Evolutionary conservation across 192 early-diverging fungal genomes (phyloP).

Genomic region (Mortierella hygrophila): DNA sequence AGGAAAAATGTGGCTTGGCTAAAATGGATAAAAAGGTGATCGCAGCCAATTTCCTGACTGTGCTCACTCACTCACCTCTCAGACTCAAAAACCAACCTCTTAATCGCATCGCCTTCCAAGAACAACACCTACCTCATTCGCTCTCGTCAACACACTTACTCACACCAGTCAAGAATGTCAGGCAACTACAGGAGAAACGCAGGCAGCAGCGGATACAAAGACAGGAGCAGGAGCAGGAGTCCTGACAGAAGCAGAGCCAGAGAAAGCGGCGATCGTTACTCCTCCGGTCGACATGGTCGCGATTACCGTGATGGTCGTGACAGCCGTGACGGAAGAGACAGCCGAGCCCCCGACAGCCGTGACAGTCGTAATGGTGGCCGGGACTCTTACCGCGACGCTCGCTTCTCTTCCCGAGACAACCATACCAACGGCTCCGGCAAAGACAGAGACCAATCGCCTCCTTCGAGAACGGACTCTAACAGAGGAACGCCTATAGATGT

Average conservation of each 20-base stretch:
- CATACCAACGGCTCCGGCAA: background rate
- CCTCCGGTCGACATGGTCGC: slow-evolving; percentile 22
- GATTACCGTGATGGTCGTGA: slow-evolving; percentile 57
- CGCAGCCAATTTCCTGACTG: background rate
- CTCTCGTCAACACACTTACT: background rate
- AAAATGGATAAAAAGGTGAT: background rate
- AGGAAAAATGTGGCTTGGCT: slow-evolving; percentile 7
- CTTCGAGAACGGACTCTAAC: slow-evolving; percentile 4
- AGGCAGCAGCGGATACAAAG: slow-evolving; percentile 53
- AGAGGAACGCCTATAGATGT: slow-evolving; percentile 29
- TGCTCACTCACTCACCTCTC: background rate
- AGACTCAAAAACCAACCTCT: background rate
- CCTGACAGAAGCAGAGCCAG: slow-evolving; percentile 38
- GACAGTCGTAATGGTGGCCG: slow-evolving; percentile 19
- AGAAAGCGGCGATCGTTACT: slow-evolving; percentile 45
- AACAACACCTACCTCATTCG: slow-evolving; percentile 1
- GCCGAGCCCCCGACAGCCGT: slow-evolving; percentile 13
- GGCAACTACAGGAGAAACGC: slow-evolving; percentile 28
- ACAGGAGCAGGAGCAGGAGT: slow-evolving; percentile 40
- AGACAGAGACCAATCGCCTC: slow-evolving; percentile 22
- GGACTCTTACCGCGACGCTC: slow-evolving; percentile 38
- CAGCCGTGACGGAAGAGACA: slow-evolving; percentile 40
- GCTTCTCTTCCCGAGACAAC: slow-evolving; percentile 20
- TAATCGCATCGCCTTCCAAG: background rate
- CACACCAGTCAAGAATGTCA: slow-evolving; percentile 11